These are phyloP conservation scores for Tulasnella sp. DNA, from an alignment of 768 basidiomycete species.

Conservation along the genomic window DNA sequence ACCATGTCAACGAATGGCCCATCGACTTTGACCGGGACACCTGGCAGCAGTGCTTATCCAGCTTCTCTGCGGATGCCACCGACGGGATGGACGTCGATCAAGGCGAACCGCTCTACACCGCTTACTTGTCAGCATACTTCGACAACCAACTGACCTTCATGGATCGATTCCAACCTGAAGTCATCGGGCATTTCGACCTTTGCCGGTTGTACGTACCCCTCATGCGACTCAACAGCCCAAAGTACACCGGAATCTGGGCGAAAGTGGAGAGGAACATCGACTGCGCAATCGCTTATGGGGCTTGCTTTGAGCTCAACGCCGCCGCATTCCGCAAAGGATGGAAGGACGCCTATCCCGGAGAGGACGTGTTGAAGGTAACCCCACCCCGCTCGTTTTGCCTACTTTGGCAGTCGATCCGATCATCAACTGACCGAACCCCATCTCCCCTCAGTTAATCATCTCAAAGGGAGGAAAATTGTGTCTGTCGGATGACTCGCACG, in stretches of 20 bases:
- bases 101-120: slow-evolving; percentile 13
- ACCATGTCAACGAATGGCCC: slow-evolving; percentile 77
- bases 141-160: slow-evolving; percentile 74
- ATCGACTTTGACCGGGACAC: slow-evolving; percentile 84
- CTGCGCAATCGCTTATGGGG: slow-evolving; percentile 68
- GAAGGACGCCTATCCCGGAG: slow-evolving; percentile 70
- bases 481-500: slow-evolving; percentile 94
- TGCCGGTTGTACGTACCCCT: slow-evolving; percentile 74
- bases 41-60: slow-evolving; percentile 48
- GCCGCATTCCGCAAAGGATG: slow-evolving; percentile 90
- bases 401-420: neutral
- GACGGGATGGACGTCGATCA: neutral
- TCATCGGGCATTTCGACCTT: slow-evolving; percentile 90
- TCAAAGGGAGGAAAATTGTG: slow-evolving; percentile 58
- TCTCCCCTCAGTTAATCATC: slow-evolving; percentile 49
- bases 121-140: slow-evolving; percentile 47
- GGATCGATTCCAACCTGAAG: slow-evolving; percentile 61
- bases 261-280: slow-evolving; percentile 65
- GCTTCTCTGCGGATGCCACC: slow-evolving; percentile 20
- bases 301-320: slow-evolving; percentile 85
- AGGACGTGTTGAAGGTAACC: slow-evolving; percentile 62
- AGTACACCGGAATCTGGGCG: slow-evolving; percentile 47
- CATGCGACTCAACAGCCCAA: slow-evolving; percentile 34
- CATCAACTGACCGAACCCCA: neutral
- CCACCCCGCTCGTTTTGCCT: slow-evolving; percentile 18